These are phyloP conservation scores for Diatrype stigma DNA, from an alignment of 2,329 filamentous ascomycete species.

Conservation along the genomic window DNA sequence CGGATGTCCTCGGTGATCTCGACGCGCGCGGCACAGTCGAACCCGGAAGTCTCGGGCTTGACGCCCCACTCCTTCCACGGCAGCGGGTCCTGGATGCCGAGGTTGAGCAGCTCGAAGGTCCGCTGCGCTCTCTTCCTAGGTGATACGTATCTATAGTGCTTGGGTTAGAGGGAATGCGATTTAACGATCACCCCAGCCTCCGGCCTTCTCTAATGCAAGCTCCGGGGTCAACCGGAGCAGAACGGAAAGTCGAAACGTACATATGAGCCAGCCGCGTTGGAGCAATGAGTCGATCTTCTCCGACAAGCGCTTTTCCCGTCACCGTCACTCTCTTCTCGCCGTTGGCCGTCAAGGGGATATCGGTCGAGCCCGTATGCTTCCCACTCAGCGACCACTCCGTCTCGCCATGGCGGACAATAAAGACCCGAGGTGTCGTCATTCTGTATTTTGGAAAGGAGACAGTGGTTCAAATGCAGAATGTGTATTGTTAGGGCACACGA, in stretches of 20 bases:
- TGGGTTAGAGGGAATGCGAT: background rate
- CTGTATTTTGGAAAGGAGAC: background rate
- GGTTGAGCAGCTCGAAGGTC: slow-evolving; percentile 82
- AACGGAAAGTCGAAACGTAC: slow-evolving; percentile 41
- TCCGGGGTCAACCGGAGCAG: too few relatives aligned
- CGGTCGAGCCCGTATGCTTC: slow-evolving; percentile 78
- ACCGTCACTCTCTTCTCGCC: slow-evolving; percentile 72
- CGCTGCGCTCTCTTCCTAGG: slow-evolving; percentile 79
- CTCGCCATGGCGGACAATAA: slow-evolving; percentile 85
- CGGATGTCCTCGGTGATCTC: slow-evolving; percentile 68
- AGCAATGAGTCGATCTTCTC: slow-evolving; percentile 78
- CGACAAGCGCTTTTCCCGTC: slow-evolving; percentile 80
- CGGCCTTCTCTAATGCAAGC: too few relatives aligned
- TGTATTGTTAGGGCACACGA: too few relatives aligned
- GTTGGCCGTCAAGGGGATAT: slow-evolving; percentile 78
- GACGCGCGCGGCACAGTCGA: slow-evolving; percentile 55
- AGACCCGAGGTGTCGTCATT: slow-evolving; percentile 63
- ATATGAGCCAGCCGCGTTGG: slow-evolving; percentile 78
- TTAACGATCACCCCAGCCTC: too few relatives aligned
- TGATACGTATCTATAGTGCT: slow-evolving; percentile 72
- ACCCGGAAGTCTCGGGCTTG: slow-evolving; percentile 26
- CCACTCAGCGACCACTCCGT: slow-evolving; percentile 93
- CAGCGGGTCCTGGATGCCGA: slow-evolving; percentile 64
- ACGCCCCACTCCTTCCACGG: slow-evolving; percentile 62
- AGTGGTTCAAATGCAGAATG: too few relatives aligned